Conservation (phyloP, 139 green algal species). For the Auxenochlorella pyrenoidosa region DNA sequence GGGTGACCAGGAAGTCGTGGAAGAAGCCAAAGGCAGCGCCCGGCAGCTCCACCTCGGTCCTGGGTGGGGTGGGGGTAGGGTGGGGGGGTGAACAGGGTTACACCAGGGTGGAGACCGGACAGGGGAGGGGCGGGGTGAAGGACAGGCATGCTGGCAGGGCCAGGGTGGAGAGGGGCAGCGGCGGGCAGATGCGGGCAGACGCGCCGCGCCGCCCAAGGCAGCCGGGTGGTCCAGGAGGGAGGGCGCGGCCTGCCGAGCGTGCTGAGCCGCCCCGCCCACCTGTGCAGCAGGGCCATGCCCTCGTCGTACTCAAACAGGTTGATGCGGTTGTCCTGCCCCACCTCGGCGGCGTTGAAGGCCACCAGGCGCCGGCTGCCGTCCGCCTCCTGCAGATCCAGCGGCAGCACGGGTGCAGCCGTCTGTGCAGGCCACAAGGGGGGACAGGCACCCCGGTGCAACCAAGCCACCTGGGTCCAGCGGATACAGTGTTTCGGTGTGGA, state of each 20-base stretch:
- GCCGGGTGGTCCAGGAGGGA: not conserved
- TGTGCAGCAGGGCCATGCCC: conserved; percentile 21
- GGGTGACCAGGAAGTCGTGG: conserved; percentile 57
- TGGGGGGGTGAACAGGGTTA: not conserved
- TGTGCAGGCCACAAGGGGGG: not conserved
- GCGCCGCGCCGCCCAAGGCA: too few relatives aligned
- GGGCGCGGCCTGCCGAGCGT: too few relatives aligned
- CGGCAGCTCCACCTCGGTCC: conserved; percentile 27
- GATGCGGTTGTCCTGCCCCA: conserved; percentile 14
- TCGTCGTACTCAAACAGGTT: conserved; percentile 59
- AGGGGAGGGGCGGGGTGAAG: too few relatives aligned
- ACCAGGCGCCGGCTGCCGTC: conserved; percentile 52
- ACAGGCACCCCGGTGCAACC: not conserved
- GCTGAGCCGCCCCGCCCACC: not conserved
- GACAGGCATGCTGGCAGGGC: too few relatives aligned
- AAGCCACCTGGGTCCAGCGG: not conserved
- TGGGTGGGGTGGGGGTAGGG: not conserved
- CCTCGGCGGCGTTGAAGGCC: conserved; percentile 48
- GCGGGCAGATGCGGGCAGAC: not conserved
- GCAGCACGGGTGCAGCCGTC: not conserved
- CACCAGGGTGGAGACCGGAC: not conserved
- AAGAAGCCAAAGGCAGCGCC: conserved; percentile 63
- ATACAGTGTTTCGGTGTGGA: too few relatives aligned
- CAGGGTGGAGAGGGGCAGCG: not conserved
- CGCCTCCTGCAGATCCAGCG: conserved; percentile 23